Percentiles rank a stretch among this genome's conserved stretches.
These are phyloP conservation scores for Kluyveromyces starmeri DNA, from an alignment of 805 yeast species.

Conservation along the genomic window DNA sequence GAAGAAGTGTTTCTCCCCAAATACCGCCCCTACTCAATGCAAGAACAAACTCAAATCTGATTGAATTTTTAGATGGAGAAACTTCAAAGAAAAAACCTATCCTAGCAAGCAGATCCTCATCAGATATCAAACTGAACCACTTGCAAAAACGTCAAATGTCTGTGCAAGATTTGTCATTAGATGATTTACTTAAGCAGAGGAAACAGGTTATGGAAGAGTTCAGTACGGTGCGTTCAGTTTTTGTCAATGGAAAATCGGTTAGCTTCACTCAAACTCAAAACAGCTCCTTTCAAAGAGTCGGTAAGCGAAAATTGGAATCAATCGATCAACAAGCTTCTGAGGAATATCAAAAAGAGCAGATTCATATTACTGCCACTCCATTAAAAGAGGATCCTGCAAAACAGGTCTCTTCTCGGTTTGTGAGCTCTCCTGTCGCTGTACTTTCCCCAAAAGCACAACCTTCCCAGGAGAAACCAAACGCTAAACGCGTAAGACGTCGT, in stretches of 20 bases:
- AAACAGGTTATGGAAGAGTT: constrained; percentile 1
- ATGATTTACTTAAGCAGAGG: constrained; percentile 2
- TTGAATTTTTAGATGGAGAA: constrained; percentile 19
- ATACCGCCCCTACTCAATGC: constrained; percentile 8
- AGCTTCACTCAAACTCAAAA: constrained; percentile 1
- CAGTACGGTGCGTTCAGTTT: background rate
- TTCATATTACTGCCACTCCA: constrained; percentile 28
- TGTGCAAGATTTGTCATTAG: constrained; percentile 12
- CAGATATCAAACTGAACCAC: constrained; percentile 23
- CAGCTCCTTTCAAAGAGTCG: constrained; percentile 24
- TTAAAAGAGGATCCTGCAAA: constrained; percentile 4
- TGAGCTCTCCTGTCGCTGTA: constrained; percentile 9
- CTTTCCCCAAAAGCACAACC: background rate
- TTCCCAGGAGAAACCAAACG: constrained; percentile 5
- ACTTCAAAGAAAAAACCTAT: constrained; percentile 12
- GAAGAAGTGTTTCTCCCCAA: background rate
- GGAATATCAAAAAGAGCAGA: background rate
- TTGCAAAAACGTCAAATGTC: constrained; percentile 25
- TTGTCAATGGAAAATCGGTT: constrained; percentile 4
- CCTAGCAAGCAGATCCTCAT: constrained; percentile 19
- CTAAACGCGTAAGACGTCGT: constrained; percentile 28
- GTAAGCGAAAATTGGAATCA: constrained; percentile 15
- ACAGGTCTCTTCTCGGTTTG: constrained; percentile 15
- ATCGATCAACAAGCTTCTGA: background rate
- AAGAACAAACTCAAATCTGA: constrained; percentile 20